These are phyloP conservation scores for Boletus patriciae DNA, from an alignment of 768 basidiomycete genomes.

Conservation along the genomic window DNA sequence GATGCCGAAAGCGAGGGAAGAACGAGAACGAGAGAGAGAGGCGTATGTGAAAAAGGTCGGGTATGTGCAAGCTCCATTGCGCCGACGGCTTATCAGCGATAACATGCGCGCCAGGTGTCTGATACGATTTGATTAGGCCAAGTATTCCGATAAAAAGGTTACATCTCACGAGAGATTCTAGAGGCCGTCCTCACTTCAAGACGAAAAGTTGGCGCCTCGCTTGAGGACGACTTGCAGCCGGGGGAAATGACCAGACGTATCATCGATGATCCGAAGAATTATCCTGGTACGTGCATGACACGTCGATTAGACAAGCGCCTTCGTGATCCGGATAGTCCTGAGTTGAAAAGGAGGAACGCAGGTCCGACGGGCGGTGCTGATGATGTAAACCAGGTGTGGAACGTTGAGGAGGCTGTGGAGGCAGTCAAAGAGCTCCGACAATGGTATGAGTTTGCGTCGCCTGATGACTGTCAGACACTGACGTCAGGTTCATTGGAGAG, in stretches of 20 bases:
- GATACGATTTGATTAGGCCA: constrained; percentile 46
- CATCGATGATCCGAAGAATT: constrained; percentile 83
- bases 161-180: constrained; percentile 76
- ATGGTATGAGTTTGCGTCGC: constrained; percentile 4
- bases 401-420: constrained; percentile 82
- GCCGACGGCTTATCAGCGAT: constrained; percentile 2
- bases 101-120: too few relatives aligned
- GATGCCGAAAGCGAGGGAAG: constrained; percentile 72
- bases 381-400: constrained; percentile 98
- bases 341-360: constrained; percentile 80
- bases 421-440: constrained; percentile 66
- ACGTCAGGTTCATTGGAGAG: constrained; percentile 81
- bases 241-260: constrained; percentile 85
- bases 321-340: constrained; percentile 56
- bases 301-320: constrained; percentile 29
- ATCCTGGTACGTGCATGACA: constrained; percentile 40
- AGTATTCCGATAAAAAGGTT: constrained; percentile 91
- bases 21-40: constrained; percentile 75
- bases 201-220: constrained; percentile 92
- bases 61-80: constrained; percentile 32
- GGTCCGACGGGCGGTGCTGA: constrained; percentile 89
- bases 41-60: constrained; percentile 66
- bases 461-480: constrained; percentile 4
- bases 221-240: constrained; percentile 76
- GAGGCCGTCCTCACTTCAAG: constrained; percentile 98